Conservation (phyloP, 495 filamentous ascomycete species). For the Aspergillus biplanus region DNA sequence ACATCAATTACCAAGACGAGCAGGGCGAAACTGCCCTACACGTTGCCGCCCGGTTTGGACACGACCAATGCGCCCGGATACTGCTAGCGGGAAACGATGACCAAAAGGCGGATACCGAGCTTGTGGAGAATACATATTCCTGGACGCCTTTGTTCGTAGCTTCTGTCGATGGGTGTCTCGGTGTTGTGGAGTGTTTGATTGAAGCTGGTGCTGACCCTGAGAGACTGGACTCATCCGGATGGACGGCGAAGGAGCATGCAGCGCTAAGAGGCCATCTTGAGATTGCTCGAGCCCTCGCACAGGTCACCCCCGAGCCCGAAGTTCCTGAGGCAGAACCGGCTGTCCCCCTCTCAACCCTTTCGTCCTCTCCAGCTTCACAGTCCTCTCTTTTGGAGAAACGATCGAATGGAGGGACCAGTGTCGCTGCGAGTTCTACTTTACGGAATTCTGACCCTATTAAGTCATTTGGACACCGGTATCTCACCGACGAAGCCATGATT, state of each 20-base stretch:
- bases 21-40: constrained; percentile 94
- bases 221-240: constrained; percentile 80
- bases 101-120: constrained; percentile 74
- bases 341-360: constrained; percentile 37
- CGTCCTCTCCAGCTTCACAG: constrained; percentile 52
- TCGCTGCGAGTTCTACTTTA: constrained; percentile 34
- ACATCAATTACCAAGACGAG: constrained; percentile 91
- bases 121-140: constrained; percentile 80
- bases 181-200: constrained; percentile 76
- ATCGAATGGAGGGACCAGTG: constrained; percentile 48
- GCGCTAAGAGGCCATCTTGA: constrained; percentile 82
- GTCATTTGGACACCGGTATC: constrained; percentile 93
- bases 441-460: constrained; percentile 76
- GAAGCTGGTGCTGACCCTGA: constrained; percentile 75
- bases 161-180: constrained; percentile 79
- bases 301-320: constrained; percentile 48
- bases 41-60: constrained; percentile 86
- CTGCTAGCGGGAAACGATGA: constrained; percentile 68
- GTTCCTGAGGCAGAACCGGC: constrained; percentile 39
- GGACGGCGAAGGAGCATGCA: constrained; percentile 94
- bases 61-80: constrained; percentile 75
- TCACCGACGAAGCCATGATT: constrained; percentile 85
- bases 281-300: constrained; percentile 70
- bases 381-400: constrained; percentile 56
- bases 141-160: constrained; percentile 96